phyloP scores from a whole-genome alignment of 805 yeast genomes.

The Starmerella sirachaensis region DNA sequence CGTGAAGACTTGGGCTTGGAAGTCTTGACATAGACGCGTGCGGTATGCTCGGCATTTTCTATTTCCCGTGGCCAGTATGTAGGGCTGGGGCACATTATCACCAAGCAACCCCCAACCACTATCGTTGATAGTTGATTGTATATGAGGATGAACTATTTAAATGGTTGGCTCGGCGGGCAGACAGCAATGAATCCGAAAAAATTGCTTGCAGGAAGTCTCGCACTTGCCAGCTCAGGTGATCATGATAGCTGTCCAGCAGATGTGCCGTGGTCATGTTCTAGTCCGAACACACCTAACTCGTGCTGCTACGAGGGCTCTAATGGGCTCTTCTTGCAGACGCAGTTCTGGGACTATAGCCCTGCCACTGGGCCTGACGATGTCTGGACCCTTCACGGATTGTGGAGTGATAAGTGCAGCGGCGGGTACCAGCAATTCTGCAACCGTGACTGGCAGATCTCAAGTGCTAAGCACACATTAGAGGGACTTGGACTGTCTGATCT shows the following conservation, averaged over 20 bases:
- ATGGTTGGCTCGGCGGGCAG: too few relatives aligned
- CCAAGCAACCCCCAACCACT: too few relatives aligned
- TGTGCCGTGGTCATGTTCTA: constrained; percentile 28
- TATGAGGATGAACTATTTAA: too few relatives aligned
- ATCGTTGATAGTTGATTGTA: too few relatives aligned
- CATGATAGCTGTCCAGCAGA: constrained; percentile 28
- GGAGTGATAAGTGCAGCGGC: constrained; percentile 87
- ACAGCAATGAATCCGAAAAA: constrained; percentile 3
- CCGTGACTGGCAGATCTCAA: constrained; percentile 40
- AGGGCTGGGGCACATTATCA: too few relatives aligned
- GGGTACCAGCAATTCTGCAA: constrained; percentile 72
- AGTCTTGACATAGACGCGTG: too few relatives aligned
- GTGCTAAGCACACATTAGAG: constrained; percentile 37
- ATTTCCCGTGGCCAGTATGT: too few relatives aligned
- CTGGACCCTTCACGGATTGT: constrained; percentile 74
- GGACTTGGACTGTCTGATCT: constrained; percentile 37
- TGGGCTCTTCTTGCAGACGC: constrained; percentile 73
- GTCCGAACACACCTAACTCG: constrained; percentile 32
- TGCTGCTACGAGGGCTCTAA: constrained; percentile 86
- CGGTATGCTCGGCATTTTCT: too few relatives aligned
- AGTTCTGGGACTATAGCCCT: constrained; percentile 84
- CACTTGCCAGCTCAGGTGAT: constrained; percentile 12
- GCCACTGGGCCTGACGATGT: constrained; percentile 56
- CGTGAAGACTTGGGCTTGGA: too few relatives aligned
- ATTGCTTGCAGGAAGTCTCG: neutral